Percentiles rank a stretch among this genome's conserved stretches.
Evolutionary conservation across 2,329 filamentous ascomycete genomes (phyloP).

Genomic region (Aspergillus costaricaensis): DNA sequence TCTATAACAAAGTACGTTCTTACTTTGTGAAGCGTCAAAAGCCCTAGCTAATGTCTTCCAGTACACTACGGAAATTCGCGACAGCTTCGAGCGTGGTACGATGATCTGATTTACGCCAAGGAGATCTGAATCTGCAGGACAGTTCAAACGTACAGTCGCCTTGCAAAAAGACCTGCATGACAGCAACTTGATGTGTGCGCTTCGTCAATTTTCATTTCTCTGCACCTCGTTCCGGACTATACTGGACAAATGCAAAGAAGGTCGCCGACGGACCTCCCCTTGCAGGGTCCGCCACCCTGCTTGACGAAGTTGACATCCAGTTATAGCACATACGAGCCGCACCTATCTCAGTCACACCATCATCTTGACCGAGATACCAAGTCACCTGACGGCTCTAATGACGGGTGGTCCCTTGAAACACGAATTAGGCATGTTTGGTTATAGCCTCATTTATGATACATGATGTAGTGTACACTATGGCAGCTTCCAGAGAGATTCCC

Average conservation of each 20-base stretch:
- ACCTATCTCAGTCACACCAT: not conserved
- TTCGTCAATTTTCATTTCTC: not conserved
- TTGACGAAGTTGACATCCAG: not conserved
- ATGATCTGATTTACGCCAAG: conserved; percentile 67
- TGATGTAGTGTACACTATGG: not conserved
- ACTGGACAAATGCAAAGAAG: not conserved
- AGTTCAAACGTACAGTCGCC: not conserved
- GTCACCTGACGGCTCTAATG: too few species aligned
- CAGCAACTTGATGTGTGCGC: not conserved
- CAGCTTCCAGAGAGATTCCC: not conserved
- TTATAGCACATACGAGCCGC: not conserved
- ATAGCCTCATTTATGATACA: conserved; percentile 3
- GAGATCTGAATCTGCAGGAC: conserved; percentile 22
- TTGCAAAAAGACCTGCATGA: not conserved
- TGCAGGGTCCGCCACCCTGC: not conserved
- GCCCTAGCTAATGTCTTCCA: conserved; percentile 31
- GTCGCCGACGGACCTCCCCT: not conserved
- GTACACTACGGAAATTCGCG: conserved; percentile 94
- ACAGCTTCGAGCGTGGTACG: conserved; percentile 95
- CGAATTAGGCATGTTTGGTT: not conserved
- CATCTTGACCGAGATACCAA: not conserved
- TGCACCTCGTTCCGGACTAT: not conserved
- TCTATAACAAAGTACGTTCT: conserved; percentile 79
- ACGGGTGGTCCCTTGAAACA: not conserved
- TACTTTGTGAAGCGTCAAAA: not conserved